Percentiles rank a stretch among this genome's conserved stretches.
Evolutionary conservation across 768 basidiomycete species (phyloP).

Genomic region (Cantharellus cinnabarinus): DNA sequence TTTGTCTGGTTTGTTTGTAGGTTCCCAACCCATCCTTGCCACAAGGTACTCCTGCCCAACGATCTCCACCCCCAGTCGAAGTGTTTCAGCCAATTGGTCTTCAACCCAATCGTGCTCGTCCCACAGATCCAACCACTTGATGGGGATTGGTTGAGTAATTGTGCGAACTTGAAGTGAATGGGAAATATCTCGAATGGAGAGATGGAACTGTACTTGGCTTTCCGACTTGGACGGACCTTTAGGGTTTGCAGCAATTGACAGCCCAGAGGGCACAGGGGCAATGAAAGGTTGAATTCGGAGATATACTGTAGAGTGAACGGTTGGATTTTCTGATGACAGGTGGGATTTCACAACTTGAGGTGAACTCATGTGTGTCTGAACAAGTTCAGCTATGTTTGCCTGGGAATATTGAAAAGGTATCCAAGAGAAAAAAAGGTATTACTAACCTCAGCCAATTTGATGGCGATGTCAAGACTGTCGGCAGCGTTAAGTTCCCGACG

Average conservation of each 20-base stretch:
- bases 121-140: conserved; percentile 74
- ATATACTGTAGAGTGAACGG: conserved; percentile 77
- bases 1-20: neutral
- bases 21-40: conserved; percentile 62
- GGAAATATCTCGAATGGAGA: conserved; percentile 55
- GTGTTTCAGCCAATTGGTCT: conserved; percentile 71
- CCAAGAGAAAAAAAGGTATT: conserved; percentile 11
- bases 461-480: conserved; percentile 65
- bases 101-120: conserved; percentile 94
- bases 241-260: conserved; percentile 9
- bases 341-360: conserved; percentile 9
- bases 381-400: conserved; percentile 60
- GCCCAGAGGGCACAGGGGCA: conserved; percentile 19
- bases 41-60: conserved; percentile 85
- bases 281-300: conserved; percentile 80
- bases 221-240: neutral
- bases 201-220: conserved; percentile 40
- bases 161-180: conserved; percentile 63
- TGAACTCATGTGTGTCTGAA: conserved; percentile 26
- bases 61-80: conserved; percentile 71
- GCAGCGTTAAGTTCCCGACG: conserved; percentile 58
- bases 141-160: conserved; percentile 64
- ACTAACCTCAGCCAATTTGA: conserved; percentile 64
- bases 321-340: conserved; percentile 27
- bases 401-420: conserved; percentile 14